Base-by-base conservation (phyloP, 2,329 filamentous ascomycete genomes). In the Trichophyton simii region DNA sequence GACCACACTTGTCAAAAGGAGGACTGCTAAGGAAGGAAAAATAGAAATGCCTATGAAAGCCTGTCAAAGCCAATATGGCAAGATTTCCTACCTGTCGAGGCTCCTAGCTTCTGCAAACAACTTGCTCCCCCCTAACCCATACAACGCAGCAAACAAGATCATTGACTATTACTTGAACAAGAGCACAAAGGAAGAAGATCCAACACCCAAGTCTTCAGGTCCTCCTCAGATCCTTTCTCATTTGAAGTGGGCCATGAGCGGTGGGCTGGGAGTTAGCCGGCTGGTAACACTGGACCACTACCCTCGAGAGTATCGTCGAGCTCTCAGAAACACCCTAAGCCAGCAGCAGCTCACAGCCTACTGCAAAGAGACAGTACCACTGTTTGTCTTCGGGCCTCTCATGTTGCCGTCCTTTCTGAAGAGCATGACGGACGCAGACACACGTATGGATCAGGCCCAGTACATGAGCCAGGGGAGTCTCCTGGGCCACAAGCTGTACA, bases 331-430 rank as follows among this genome's bases (percentile, higher is more conserved):
- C 61, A 68, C 57, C 3, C 50, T 70, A 20, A 63, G 62, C n/a
- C 62, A 65, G n/a, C 59, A 65, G 6, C 63, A 68, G 25, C 58
- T 72, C 13, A 59, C 63, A 3, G 13, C 60, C 1, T 64, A 67
- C 25, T 60, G 69, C n/a, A 58, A 61, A 15, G 62, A 64, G 28
- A 57, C 66, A 2, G 63, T 66, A 0, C 67, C 65, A 1, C 41
- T 70, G 20, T 73, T 72, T 62, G 62, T 72, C 58, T 69, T 70
- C 62, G 68, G 67, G 3, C 61, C 62, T 3, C 63, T 71, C 18
- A 71, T 71, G 70, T 65, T 72, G 6, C 71, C 71, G 7, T 68
- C 67, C 0, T 66, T 69, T 8, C 64, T 73, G 5, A 71, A 70
- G 42, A 68, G 68, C 54, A 63, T 66, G 55, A 65, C 67, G 31